Percentiles rank a stretch among this genome's conserved stretches.
These are phyloP conservation scores for Chlorella sp. DNA, from an alignment of 139 green algal genomes.

Conservation along the genomic window DNA sequence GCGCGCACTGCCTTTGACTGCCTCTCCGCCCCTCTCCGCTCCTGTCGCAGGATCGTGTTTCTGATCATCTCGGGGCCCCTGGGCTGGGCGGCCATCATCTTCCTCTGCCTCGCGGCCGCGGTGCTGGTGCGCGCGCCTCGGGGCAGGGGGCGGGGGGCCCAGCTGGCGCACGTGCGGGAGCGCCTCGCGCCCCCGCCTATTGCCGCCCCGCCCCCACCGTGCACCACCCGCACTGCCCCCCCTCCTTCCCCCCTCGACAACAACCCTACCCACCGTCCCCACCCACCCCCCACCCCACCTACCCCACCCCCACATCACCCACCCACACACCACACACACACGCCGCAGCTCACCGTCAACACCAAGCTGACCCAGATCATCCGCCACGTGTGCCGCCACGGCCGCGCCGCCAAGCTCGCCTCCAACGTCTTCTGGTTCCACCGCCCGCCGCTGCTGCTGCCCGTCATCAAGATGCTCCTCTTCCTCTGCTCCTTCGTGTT, in stretches of 20 bases:
- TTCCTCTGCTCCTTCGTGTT: slow-evolving; percentile 55
- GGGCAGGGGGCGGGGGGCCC: no score
- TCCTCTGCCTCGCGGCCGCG: slow-evolving; percentile 14
- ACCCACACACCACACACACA: no score
- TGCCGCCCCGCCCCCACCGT: no score
- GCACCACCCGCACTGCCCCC: no score
- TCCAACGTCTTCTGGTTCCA: slow-evolving; percentile 49
- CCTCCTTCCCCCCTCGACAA: no score
- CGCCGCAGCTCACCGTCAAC: slow-evolving; percentile 15
- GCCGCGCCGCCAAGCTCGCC: slow-evolving; percentile 16
- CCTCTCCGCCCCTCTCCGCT: neutral
- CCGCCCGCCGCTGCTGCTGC: slow-evolving; percentile 37
- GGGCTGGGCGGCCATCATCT: slow-evolving; percentile 26
- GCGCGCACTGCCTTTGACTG: neutral
- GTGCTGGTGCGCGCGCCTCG: slow-evolving; percentile 29
- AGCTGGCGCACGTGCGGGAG: no score
- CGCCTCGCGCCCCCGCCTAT: no score
- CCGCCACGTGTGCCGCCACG: slow-evolving; percentile 37
- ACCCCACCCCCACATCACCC: no score
- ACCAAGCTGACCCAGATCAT: slow-evolving; percentile 40
- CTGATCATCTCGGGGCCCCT: slow-evolving; percentile 28
- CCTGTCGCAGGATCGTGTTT: slow-evolving; percentile 13
- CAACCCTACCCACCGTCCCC: no score
- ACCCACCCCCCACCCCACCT: no score
- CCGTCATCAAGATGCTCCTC: slow-evolving; percentile 39